Percentiles rank a stretch among this genome's conserved stretches.
phyloP scores from a whole-genome alignment of 2,329 filamentous ascomycete genomes.

The Sporothrix mexicana region DNA sequence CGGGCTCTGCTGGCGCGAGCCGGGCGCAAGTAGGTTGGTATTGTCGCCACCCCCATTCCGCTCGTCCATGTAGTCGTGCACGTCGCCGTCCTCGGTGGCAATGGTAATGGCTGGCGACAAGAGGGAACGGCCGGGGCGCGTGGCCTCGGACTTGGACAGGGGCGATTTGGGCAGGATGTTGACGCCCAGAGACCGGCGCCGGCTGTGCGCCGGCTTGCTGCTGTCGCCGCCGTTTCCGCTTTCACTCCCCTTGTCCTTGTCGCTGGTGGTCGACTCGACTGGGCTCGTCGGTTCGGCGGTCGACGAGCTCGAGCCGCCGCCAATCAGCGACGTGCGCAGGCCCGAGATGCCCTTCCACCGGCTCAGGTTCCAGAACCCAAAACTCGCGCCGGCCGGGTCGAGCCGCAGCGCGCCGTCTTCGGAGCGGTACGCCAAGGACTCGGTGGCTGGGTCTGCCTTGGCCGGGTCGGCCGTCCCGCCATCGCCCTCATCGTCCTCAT shows the following conservation, averaged over 20 bases:
- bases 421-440: constrained; percentile 52
- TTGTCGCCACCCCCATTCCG: not conserved
- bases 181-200: constrained; percentile 37
- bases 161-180: constrained; percentile 35
- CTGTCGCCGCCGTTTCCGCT: not conserved
- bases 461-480: not conserved
- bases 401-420: constrained; percentile 48
- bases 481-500: not conserved
- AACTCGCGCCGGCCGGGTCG: constrained; percentile 50
- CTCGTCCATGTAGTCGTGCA: not conserved
- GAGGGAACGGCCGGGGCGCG: not conserved
- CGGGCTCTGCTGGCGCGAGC: constrained; percentile 12
- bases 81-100: constrained; percentile 18
- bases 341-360: constrained; percentile 57
- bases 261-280: not conserved
- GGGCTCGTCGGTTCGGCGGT: constrained; percentile 9
- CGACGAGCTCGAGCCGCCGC: constrained; percentile 6
- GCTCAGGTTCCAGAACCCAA: constrained; percentile 64
- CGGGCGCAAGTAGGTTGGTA: not conserved
- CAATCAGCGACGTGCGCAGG: constrained; percentile 39
- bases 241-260: not conserved
- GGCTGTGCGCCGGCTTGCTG: not conserved
- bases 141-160: constrained; percentile 30
- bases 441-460: constrained; percentile 38
- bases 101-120: constrained; percentile 27